These are phyloP conservation scores for Pistacia atlantica DNA, from an alignment of 345 rosid genomes.

Conservation along the genomic window DNA sequence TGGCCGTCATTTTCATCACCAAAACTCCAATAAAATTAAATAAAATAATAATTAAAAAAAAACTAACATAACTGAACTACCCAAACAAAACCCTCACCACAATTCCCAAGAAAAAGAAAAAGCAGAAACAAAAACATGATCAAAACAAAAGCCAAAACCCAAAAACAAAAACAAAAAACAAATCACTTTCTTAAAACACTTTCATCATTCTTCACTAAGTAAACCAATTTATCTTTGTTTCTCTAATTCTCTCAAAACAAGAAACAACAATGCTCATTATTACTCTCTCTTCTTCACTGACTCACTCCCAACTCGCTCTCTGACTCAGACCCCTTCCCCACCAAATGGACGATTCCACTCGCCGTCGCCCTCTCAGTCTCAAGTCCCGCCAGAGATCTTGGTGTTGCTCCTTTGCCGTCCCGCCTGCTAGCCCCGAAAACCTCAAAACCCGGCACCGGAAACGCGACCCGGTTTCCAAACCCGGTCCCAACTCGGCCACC, in stretches of 20 bases:
- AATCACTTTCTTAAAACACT: neutral
- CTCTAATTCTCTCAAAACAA: neutral
- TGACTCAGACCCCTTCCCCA: slow-evolving; percentile 15
- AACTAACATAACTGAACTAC: slow-evolving; percentile 12
- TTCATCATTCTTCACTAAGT: neutral
- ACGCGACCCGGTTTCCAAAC: slow-evolving; percentile 40
- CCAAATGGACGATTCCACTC: slow-evolving; percentile 30
- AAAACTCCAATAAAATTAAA: neutral
- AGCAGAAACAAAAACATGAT: neutral
- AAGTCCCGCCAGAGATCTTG: slow-evolving; percentile 55
- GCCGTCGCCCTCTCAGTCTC: slow-evolving; percentile 31
- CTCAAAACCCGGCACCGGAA: slow-evolving; percentile 36
- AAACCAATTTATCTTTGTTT: neutral
- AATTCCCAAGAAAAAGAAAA: slow-evolving; percentile 7
- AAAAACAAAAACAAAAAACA: neutral
- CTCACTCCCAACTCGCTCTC: slow-evolving; percentile 6
- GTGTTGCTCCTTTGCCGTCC: slow-evolving; percentile 79
- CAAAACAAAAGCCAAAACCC: neutral
- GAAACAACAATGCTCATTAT: neutral
- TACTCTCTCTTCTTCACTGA: neutral
- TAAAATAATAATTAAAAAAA: neutral
- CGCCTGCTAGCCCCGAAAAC: slow-evolving; percentile 82
- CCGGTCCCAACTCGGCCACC: slow-evolving; percentile 48
- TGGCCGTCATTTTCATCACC: neutral
- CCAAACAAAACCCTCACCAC: neutral